Evolutionary conservation across 2,329 filamentous ascomycete genomes (phyloP).

Genomic region (Orbilia javanica): DNA sequence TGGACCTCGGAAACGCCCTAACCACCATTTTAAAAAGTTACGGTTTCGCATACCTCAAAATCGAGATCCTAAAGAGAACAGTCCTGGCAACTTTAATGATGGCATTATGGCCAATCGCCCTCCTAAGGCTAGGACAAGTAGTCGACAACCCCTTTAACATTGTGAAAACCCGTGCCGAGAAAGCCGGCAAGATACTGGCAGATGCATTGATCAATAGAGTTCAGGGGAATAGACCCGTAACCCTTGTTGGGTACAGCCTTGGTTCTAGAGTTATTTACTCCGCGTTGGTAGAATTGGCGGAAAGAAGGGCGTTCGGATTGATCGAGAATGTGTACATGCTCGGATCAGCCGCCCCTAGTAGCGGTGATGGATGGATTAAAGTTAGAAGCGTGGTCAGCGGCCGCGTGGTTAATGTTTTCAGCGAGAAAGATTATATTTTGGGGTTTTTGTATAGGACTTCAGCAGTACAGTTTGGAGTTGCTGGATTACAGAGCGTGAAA

Average conservation of each 20-base stretch:
- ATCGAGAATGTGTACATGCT: conserved; percentile 87
- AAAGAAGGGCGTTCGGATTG: conserved; percentile 83
- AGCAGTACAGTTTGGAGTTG: conserved; percentile 83
- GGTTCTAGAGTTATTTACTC: conserved; percentile 85
- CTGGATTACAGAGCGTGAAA: conserved; percentile 80
- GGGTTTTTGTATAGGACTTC: conserved; percentile 88
- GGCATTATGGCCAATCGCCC: conserved; percentile 77
- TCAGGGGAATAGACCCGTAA: conserved; percentile 84
- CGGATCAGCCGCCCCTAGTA: conserved; percentile 79
- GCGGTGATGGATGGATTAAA: conserved; percentile 79
- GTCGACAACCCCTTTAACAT: conserved; percentile 87
- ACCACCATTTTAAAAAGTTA: conserved; percentile 81
- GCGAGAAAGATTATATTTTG: conserved; percentile 86
- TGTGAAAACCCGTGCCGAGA: conserved; percentile 80
- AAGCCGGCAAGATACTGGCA: conserved; percentile 82
- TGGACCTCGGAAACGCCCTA: conserved; percentile 82
- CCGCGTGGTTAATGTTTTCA: conserved; percentile 87
- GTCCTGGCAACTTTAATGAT: conserved; percentile 77
- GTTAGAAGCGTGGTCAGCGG: conserved; percentile 84
- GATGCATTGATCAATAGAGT: conserved; percentile 85
- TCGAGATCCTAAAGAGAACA: conserved; percentile 79
- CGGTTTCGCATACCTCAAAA: conserved; percentile 82
- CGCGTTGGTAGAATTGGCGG: conserved; percentile 81
- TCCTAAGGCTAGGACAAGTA: conserved; percentile 76
- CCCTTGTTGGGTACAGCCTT: conserved; percentile 83